Percentiles rank a stretch among this genome's conserved stretches.
phyloP scores from a whole-genome alignment of 2,329 filamentous ascomycete species.

The Fusarium anthophilum region DNA sequence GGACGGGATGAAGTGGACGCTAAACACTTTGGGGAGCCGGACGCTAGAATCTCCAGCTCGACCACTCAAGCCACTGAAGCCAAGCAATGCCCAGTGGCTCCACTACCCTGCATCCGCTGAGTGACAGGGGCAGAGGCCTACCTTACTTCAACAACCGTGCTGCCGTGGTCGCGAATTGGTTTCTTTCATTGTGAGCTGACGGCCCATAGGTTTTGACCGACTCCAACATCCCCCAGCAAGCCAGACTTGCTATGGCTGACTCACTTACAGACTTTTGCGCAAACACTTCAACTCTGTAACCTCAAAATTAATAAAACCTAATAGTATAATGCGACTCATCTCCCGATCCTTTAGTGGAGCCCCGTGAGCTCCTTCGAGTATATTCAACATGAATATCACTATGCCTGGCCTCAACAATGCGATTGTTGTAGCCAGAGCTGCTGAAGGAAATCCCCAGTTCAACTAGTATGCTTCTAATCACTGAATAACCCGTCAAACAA shows the following conservation, averaged over 20 bases:
- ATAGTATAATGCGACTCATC: slow-evolving; percentile 36
- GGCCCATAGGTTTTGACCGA: slow-evolving; percentile 36
- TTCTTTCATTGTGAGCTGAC: slow-evolving; percentile 36
- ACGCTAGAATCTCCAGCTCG: slow-evolving; percentile 12
- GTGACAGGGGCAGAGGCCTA: slow-evolving; percentile 23
- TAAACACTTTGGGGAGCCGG: slow-evolving; percentile 21
- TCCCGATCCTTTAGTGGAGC: slow-evolving; percentile 31
- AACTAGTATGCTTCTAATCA: slow-evolving; percentile 60
- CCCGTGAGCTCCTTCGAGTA: slow-evolving; percentile 31
- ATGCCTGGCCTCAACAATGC: slow-evolving; percentile 26
- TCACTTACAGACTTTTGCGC: slow-evolving; percentile 1
- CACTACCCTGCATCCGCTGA: slow-evolving; percentile 29
- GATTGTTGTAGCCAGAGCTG: slow-evolving; percentile 34
- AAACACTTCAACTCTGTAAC: neutral
- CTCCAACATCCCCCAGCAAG: slow-evolving; percentile 18
- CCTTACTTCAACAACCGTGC: slow-evolving; percentile 25
- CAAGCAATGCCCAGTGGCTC: slow-evolving; percentile 21
- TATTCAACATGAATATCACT: slow-evolving; percentile 38
- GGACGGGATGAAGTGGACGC: slow-evolving; percentile 4
- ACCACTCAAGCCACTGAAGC: slow-evolving; percentile 1
- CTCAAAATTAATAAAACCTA: slow-evolving; percentile 1
- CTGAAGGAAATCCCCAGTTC: slow-evolving; percentile 54
- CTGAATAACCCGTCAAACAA: neutral
- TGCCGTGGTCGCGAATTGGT: slow-evolving; percentile 27
- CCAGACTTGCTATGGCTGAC: slow-evolving; percentile 17